These are phyloP conservation scores for Rubroshorea leprosula DNA, from an alignment of 345 rosid genomes.

Conservation along the genomic window DNA sequence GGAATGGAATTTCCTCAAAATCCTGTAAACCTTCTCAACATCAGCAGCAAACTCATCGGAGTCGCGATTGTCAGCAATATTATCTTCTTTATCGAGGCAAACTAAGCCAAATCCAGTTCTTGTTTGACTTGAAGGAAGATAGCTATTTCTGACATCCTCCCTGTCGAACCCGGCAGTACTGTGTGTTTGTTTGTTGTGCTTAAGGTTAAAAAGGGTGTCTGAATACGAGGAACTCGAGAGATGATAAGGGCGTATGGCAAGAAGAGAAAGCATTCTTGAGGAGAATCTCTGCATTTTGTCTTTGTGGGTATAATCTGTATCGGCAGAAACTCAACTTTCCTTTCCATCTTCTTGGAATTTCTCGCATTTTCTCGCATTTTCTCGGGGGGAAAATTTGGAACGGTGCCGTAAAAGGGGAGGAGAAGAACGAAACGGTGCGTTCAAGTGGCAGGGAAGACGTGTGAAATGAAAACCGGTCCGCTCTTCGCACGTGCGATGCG, in stretches of 20 bases:
- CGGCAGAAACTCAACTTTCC: neutral
- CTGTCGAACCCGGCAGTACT: neutral
- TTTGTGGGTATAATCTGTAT: neutral
- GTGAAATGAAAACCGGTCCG: too few relatives aligned
- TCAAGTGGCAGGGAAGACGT: neutral
- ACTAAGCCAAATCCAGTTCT: slow-evolving; percentile 43
- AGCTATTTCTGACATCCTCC: slow-evolving; percentile 1
- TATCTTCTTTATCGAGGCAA: slow-evolving; percentile 26
- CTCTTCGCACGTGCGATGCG: too few relatives aligned
- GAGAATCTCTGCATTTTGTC: slow-evolving; percentile 13
- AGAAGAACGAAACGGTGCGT: neutral
- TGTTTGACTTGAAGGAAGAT: slow-evolving; percentile 8
- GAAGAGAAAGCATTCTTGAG: slow-evolving; percentile 10
- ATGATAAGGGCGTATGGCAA: slow-evolving; percentile 7
- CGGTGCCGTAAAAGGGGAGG: neutral
- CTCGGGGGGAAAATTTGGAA: neutral
- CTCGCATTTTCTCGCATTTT: too few relatives aligned
- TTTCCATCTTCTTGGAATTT: neutral
- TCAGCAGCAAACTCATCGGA: slow-evolving; percentile 60
- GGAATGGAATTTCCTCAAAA: slow-evolving; percentile 63
- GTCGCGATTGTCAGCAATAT: slow-evolving; percentile 11
- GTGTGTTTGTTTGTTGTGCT: neutral
- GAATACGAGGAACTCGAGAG: slow-evolving; percentile 13
- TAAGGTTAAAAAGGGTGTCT: neutral
- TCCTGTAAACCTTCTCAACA: slow-evolving; percentile 73